Evolutionary conservation across 2,329 filamentous ascomycete species (phyloP), one percentile per base, ranked within the genome.

Genomic region (Corynespora cassiicola): DNA sequence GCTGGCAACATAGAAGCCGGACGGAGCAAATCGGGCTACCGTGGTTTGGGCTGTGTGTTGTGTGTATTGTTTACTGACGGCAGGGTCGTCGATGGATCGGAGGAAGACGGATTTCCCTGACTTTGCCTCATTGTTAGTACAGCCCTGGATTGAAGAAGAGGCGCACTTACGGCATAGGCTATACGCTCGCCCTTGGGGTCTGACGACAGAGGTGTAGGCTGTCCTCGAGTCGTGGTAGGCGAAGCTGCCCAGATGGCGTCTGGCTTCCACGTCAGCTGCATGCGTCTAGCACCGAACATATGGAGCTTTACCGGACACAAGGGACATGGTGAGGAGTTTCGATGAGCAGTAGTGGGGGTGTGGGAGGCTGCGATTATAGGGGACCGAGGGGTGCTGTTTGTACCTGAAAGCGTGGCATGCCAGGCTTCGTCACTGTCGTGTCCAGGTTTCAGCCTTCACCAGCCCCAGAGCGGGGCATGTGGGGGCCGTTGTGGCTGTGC

Each of bases 71-170:
- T 87, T 90, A 69, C 85, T 85, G 49, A 86, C 72, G 52, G 88
- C 80, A 35, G 92, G 92, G 66, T 94, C 76, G 74, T 99, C 92
- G 74, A 99, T 96, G 48, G 86, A 91, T 56, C 94, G 90, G 31
- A 99, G 79, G 73, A 96, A 97, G 72, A 99, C 86, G 47, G 92
- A 97, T 77, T 97, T 97, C 63, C 90, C 91, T 36, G 90, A 92
- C 90, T 95, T 56, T 9, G 29, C 21, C 16, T 27, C 19, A n/a
- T 11, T 31, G 36, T 46, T 35, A 51, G 43, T 43, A 36, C 21
- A 31, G 5, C 12, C 20, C 7, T 4, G 12, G 18, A 7, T 28
- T 16, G 19, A 7, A 12, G 11, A 8, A 4, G 8, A 7, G 10
- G 14, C 8, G 26, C 19, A 39, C 85, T 69, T 78, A 95, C 90